Conservation (phyloP, 1,139 yeast genomes). For the Zygoascus meyerae region DNA sequence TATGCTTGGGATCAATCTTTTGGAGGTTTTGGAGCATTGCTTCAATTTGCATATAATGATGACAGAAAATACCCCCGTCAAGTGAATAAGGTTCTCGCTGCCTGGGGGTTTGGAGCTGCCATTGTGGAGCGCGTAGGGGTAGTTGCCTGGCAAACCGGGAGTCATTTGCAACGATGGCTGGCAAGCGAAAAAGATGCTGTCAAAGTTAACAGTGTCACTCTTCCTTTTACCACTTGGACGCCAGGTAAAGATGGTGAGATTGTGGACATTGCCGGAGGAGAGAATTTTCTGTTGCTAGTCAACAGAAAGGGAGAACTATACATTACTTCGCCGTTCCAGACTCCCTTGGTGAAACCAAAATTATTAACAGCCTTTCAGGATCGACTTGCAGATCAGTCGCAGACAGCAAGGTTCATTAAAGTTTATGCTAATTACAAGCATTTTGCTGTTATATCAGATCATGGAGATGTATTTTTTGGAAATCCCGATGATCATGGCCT, state of each 20-base stretch:
- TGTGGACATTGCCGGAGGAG: slow-evolving; percentile 31
- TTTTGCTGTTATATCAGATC: slow-evolving; percentile 51
- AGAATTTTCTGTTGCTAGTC: slow-evolving; percentile 47
- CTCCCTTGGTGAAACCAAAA: slow-evolving; percentile 9
- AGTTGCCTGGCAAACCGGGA: slow-evolving; percentile 53
- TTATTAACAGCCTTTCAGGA: slow-evolving; percentile 13
- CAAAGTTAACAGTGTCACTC: slow-evolving; percentile 14
- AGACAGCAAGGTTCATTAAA: slow-evolving; percentile 25
- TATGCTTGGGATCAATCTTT: slow-evolving; percentile 56
- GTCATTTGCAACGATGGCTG: slow-evolving; percentile 23
- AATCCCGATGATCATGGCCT: slow-evolving; percentile 20
- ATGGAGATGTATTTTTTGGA: slow-evolving; percentile 47
- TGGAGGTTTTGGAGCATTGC: slow-evolving; percentile 40
- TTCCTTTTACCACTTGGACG: slow-evolving; percentile 18
- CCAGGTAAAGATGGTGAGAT: slow-evolving; percentile 24
- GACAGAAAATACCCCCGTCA: slow-evolving; percentile 24
- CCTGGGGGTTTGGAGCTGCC: slow-evolving; percentile 62
- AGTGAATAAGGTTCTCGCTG: slow-evolving; percentile 52
- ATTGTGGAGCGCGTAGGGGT: slow-evolving; percentile 49
- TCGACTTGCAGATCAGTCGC: slow-evolving; percentile 7
- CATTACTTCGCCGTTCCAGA: slow-evolving; percentile 33
- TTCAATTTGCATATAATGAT: slow-evolving; percentile 36
- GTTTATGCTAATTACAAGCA: slow-evolving; percentile 46
- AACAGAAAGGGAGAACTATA: slow-evolving; percentile 43
- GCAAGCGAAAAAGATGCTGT: slow-evolving; percentile 38